Percentiles rank a stretch among this genome's conserved stretches.
Conservation (phyloP, 106 monocot genomes). For the Acanthochlamys bracteata region DNA sequence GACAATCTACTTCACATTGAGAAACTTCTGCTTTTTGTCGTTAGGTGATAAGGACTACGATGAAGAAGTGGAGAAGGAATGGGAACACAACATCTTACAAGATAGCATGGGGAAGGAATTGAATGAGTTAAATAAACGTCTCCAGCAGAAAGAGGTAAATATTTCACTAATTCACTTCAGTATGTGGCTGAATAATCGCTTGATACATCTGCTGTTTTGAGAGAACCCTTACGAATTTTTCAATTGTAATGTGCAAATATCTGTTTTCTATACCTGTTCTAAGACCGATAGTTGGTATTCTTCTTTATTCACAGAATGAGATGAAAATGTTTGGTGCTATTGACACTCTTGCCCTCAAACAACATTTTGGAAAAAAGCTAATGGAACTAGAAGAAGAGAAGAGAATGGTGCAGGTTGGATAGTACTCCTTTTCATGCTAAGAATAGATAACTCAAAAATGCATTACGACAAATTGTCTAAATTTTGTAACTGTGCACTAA, state of each 20-base stretch:
- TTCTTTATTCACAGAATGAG: slow-evolving; percentile 51
- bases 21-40: slow-evolving; percentile 3
- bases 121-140: slow-evolving; percentile 76
- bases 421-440: not conserved
- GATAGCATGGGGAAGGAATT: slow-evolving; percentile 94
- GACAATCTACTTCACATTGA: not conserved
- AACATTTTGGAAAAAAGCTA: slow-evolving; percentile 93
- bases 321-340: slow-evolving; percentile 83
- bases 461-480: not conserved
- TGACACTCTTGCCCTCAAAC: slow-evolving; percentile 74
- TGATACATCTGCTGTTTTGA: no score
- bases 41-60: slow-evolving; percentile 71
- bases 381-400: slow-evolving; percentile 98
- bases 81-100: slow-evolving; percentile 86
- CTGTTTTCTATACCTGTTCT: not conserved
- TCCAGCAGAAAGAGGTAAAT: slow-evolving; percentile 97
- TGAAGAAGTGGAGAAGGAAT: slow-evolving; percentile 88
- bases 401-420: slow-evolving; percentile 59
- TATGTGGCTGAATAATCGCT: not conserved
- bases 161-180: not conserved
- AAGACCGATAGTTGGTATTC: not conserved
- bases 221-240: no score
- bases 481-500: not conserved
- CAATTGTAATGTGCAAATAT: no score
- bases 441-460: not conserved